Evolutionary conservation across 2,329 filamentous ascomycete genomes (phyloP).

Genomic region (Exophiala sp.): DNA sequence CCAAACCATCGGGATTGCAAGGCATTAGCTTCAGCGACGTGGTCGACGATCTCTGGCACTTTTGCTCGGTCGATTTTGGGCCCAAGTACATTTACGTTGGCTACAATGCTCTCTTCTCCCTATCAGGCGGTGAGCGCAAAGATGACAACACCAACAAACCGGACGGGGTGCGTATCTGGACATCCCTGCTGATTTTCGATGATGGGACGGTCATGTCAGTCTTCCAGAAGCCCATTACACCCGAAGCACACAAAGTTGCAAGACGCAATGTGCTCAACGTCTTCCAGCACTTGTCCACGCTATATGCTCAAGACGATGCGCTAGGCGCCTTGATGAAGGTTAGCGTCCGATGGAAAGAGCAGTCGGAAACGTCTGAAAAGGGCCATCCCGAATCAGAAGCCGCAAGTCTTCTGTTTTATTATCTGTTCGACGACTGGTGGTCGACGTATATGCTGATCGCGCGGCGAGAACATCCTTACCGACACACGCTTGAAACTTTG

Average conservation of each 20-base stretch:
- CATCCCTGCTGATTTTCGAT: constrained; percentile 56
- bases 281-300: constrained; percentile 58
- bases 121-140: constrained; percentile 51
- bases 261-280: constrained; percentile 60
- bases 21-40: constrained; percentile 44
- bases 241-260: constrained; percentile 43
- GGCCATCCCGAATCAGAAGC: constrained; percentile 44
- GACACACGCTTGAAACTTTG: constrained; percentile 47
- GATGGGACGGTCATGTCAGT: constrained; percentile 41
- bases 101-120: constrained; percentile 20
- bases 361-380: background rate
- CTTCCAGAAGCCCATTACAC: constrained; percentile 39
- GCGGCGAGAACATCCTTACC: constrained; percentile 52
- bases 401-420: constrained; percentile 63
- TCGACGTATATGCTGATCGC: constrained; percentile 60
- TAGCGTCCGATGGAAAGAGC: constrained; percentile 38
- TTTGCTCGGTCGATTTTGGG: constrained; percentile 69
- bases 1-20: background rate
- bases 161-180: constrained; percentile 38
- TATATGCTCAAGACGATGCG: constrained; percentile 45
- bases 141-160: constrained; percentile 11
- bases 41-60: constrained; percentile 70
- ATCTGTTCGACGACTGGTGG: constrained; percentile 66
- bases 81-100: constrained; percentile 22
- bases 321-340: constrained; percentile 50